These are phyloP conservation scores for Wickerhamiella allomyrinae DNA, from an alignment of 805 yeast genomes.

Conservation along the genomic window DNA sequence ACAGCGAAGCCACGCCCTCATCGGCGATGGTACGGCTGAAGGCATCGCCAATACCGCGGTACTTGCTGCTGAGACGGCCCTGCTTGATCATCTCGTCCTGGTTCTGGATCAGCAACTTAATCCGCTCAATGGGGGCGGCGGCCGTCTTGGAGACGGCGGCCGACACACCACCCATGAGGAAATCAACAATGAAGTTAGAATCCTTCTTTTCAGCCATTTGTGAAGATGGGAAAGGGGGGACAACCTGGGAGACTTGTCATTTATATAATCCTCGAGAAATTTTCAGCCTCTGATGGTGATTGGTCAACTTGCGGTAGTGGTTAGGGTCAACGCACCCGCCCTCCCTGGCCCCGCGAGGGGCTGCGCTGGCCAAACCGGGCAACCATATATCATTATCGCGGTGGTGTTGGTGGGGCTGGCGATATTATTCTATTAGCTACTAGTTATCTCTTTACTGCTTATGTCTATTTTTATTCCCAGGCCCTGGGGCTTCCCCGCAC, in stretches of 20 bases:
- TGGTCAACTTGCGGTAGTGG: constrained; percentile 5
- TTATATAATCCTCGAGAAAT: constrained; percentile 9
- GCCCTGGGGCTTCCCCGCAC: too few relatives aligned
- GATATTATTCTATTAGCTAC: too few relatives aligned
- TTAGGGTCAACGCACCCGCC: not conserved
- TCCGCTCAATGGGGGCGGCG: constrained; percentile 92
- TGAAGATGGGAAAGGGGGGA: constrained; percentile 2
- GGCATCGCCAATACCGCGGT: constrained; percentile 80
- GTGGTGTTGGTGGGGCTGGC: too few relatives aligned
- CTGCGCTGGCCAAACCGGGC: too few relatives aligned
- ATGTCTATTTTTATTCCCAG: too few relatives aligned
- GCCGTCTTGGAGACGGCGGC: constrained; percentile 94
- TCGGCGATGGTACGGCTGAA: constrained; percentile 82
- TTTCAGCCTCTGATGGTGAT: constrained; percentile 7
- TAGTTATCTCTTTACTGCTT: too few relatives aligned
- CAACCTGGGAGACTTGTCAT: not conserved
- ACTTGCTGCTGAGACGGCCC: constrained; percentile 74
- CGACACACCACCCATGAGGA: constrained; percentile 96
- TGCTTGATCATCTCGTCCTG: constrained; percentile 94
- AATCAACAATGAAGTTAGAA: constrained; percentile 34
- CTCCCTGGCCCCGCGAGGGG: too few relatives aligned
- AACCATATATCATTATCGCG: too few relatives aligned
- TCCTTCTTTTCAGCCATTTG: constrained; percentile 7
- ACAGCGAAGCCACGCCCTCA: constrained; percentile 81
- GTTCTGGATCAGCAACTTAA: constrained; percentile 83